Conservation (phyloP, 1,284 basidiomycete species). For the Moesziomyces globuligerus region DNA sequence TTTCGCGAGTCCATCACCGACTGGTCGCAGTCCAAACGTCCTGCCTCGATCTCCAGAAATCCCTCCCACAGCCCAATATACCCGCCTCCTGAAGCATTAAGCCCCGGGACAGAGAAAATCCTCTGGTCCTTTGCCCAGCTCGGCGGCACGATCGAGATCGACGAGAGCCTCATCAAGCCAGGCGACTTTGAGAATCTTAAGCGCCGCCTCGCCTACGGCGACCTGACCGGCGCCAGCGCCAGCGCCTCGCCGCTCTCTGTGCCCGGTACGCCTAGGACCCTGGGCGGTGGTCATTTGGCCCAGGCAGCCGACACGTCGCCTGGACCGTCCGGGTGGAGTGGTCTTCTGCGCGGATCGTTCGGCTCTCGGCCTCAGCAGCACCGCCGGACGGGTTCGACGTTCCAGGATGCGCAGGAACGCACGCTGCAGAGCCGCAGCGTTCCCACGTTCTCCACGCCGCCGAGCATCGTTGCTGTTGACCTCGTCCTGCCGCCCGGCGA, state of each 20-base stretch:
- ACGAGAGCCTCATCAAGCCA: conserved; percentile 68
- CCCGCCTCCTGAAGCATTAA: conserved; percentile 25
- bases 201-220: conserved; percentile 61
- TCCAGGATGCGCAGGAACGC: conserved; percentile 72
- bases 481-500: conserved; percentile 80
- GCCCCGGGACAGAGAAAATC: conserved; percentile 75
- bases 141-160: conserved; percentile 75
- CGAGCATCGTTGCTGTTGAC: conserved; percentile 85
- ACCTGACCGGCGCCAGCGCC: conserved; percentile 52
- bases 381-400: conserved; percentile 71
- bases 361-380: conserved; percentile 37
- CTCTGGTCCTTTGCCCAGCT: conserved; percentile 87
- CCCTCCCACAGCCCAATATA: conserved; percentile 45
- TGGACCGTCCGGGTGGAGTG: conserved; percentile 27
- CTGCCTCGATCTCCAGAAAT: conserved; percentile 6
- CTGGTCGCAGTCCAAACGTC: conserved; percentile 47
- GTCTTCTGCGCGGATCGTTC: conserved; percentile 30
- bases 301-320: conserved; percentile 36
- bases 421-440: conserved; percentile 71
- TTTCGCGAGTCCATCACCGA: conserved; percentile 64
- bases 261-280: conserved; percentile 40
- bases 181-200: conserved; percentile 68
- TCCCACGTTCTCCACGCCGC: conserved; percentile 82
- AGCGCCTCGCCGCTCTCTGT: conserved; percentile 45
- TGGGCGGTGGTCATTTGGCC: conserved; percentile 59